A percentile compares a stretch with the other conserved stretches of the same genome.
These are phyloP conservation scores for Colletotrichum sp. DNA, from an alignment of 2,329 filamentous ascomycete species.

Conservation along the genomic window DNA sequence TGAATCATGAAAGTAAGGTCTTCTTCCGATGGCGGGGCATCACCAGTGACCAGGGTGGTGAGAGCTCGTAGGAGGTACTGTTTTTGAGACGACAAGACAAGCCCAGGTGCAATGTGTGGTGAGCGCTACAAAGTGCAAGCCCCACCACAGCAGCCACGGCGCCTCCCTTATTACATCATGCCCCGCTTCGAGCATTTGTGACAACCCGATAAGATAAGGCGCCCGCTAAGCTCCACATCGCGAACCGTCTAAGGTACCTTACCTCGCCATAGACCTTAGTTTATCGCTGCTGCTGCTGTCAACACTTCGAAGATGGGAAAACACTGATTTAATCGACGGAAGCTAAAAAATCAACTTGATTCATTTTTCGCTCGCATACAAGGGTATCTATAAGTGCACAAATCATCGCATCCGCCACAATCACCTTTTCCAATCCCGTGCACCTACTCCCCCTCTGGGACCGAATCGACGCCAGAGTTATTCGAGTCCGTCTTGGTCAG, in stretches of 20 bases:
- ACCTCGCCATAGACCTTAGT: neutral
- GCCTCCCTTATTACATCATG: constrained; percentile 22
- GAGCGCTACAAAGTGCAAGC: constrained; percentile 1
- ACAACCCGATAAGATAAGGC: constrained; percentile 12
- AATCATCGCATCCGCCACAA: neutral
- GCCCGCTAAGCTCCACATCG: neutral
- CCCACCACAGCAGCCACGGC: neutral
- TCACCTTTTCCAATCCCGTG: neutral
- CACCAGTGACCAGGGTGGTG: neutral
- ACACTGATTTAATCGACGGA: neutral
- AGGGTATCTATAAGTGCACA: neutral
- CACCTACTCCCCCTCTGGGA: neutral
- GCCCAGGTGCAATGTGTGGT: neutral
- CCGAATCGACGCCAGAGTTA: neutral
- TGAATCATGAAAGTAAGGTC: constrained; percentile 15
- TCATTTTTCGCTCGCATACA: neutral
- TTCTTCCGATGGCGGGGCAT: constrained; percentile 16
- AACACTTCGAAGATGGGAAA: neutral
- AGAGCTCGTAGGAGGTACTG: neutral
- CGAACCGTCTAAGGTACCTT: neutral
- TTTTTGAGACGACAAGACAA: neutral
- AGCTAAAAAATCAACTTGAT: neutral
- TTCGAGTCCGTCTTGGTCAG: constrained; percentile 2
- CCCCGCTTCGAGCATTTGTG: constrained; percentile 14
- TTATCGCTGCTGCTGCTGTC: neutral